Conservation (phyloP, 495 filamentous ascomycete species). For the Penicillium lagena region DNA sequence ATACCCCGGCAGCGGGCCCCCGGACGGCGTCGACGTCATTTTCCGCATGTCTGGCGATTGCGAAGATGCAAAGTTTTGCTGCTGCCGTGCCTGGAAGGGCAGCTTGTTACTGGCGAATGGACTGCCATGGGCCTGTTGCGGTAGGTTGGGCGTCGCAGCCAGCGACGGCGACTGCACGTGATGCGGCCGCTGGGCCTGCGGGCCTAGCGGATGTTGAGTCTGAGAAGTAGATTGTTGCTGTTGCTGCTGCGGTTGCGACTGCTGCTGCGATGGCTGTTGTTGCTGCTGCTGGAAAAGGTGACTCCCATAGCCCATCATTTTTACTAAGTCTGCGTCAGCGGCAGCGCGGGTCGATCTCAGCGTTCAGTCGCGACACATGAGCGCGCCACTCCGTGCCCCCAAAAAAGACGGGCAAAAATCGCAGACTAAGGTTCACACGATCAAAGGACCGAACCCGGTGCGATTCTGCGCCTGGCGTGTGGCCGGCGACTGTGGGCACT, state of each 20-base stretch:
- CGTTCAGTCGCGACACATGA: conserved; percentile 10
- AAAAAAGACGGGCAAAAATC: too few relatives aligned
- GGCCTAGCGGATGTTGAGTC: conserved; percentile 11
- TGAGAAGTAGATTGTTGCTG: conserved; percentile 18
- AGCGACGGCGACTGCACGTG: conserved; percentile 28
- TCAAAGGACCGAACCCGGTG: background rate
- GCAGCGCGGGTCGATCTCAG: background rate
- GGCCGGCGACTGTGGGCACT: background rate
- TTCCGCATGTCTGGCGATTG: conserved; percentile 34
- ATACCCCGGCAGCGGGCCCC: conserved; percentile 28
- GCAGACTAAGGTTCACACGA: background rate
- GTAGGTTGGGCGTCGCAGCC: conserved; percentile 17
- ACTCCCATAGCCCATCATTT: conserved; percentile 30
- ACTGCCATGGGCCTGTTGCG: conserved; percentile 18
- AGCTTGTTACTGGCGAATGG: conserved; percentile 20
- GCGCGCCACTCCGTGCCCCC: background rate
- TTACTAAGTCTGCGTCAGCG: conserved; percentile 12
- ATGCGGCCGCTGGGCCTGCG: conserved; percentile 18
- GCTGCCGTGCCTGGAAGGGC: conserved; percentile 21
- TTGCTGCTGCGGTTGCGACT: conserved; percentile 19
- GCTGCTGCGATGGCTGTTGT: conserved; percentile 16
- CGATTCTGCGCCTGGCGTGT: background rate
- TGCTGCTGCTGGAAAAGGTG: conserved; percentile 26
- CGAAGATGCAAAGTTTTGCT: conserved; percentile 19
- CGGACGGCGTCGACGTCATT: conserved; percentile 28